These are phyloP conservation scores for Discostella stelligeroides DNA, from an alignment of 108 stramenopile species.

Conservation along the genomic window DNA sequence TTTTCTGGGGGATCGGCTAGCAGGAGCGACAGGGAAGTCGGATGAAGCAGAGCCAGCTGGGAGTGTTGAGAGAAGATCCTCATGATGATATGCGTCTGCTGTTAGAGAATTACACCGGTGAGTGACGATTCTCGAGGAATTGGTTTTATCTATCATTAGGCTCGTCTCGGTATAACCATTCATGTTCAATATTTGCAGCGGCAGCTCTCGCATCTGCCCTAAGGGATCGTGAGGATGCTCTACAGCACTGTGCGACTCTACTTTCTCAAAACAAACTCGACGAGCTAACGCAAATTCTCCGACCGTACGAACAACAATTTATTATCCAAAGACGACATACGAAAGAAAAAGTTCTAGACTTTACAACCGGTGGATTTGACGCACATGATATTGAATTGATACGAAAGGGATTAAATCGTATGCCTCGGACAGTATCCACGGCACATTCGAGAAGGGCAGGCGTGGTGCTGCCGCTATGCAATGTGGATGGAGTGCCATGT, in stretches of 20 bases:
- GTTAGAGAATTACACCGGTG: conserved; percentile 86
- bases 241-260: conserved; percentile 85
- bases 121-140: conserved; percentile 8
- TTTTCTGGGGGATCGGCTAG: background rate
- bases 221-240: conserved; percentile 90
- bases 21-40: conserved; percentile 75
- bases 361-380: conserved; percentile 67
- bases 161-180: background rate
- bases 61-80: conserved; percentile 88
- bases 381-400: conserved; percentile 70
- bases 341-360: conserved; percentile 54
- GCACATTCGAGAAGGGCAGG: conserved; percentile 84
- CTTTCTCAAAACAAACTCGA: conserved; percentile 68
- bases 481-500: conserved; percentile 91
- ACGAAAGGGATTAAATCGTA: conserved; percentile 87
- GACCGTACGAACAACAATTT: conserved; percentile 72
- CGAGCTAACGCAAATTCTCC: conserved; percentile 66
- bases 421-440: conserved; percentile 89
- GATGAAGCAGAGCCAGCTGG: conserved; percentile 67
- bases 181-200: conserved; percentile 29
- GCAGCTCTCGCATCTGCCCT: conserved; percentile 89
- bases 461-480: conserved; percentile 90
- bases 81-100: conserved; percentile 87
- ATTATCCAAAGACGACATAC: conserved; percentile 65
- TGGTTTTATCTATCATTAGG: background rate